These are phyloP conservation scores for Leptomonas pyrrhocoris DNA, from an alignment of 208 protist species.

Conservation along the genomic window DNA sequence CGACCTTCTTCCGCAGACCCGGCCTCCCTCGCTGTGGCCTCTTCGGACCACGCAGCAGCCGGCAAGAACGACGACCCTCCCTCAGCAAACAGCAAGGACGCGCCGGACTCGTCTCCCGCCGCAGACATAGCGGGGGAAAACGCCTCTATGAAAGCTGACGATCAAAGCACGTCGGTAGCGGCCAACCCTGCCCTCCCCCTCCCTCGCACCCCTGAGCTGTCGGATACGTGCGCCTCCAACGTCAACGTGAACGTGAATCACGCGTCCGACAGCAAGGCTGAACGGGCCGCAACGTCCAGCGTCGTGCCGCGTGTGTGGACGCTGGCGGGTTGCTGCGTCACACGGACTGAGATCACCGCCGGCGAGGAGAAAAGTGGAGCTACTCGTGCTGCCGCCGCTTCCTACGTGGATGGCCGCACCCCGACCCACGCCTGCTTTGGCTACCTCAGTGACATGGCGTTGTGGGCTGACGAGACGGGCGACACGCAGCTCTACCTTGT, in stretches of 20 bases:
- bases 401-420: slow-evolving; percentile 44
- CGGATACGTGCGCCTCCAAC: not conserved
- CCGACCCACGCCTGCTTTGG: slow-evolving; percentile 43
- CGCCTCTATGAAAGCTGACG: too few relatives aligned
- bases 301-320: slow-evolving; percentile 59
- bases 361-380: not conserved
- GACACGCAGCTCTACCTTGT: slow-evolving; percentile 49
- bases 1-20: too few relatives aligned
- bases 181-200: too few relatives aligned
- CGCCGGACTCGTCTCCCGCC: too few relatives aligned
- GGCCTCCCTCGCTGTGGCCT: too few relatives aligned
- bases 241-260: not conserved
- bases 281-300: not conserved
- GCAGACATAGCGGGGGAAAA: too few relatives aligned
- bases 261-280: not conserved
- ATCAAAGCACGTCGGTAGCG: too few relatives aligned
- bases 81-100: too few relatives aligned
- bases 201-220: not conserved
- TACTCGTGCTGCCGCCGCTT: not conserved
- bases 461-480: slow-evolving; percentile 48
- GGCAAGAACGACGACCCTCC: too few relatives aligned
- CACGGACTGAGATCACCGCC: not conserved
- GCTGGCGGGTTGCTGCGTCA: slow-evolving; percentile 40
- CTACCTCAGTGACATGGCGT: slow-evolving; percentile 45
- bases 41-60: too few relatives aligned